Conservation (phyloP, 2,329 filamentous ascomycete species). For the Alternaria sp. region DNA sequence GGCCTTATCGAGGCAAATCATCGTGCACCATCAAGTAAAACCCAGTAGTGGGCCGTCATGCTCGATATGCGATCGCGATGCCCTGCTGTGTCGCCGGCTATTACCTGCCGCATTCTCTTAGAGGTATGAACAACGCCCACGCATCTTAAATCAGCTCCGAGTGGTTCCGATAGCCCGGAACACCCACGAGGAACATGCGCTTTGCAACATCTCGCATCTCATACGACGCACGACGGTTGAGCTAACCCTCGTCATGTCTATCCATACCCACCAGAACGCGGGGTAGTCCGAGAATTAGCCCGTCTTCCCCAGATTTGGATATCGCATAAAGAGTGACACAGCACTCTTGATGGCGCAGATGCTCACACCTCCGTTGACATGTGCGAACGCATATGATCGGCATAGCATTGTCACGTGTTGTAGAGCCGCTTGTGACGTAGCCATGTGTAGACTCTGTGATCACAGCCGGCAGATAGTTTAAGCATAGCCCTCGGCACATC, state of each 20-base stretch:
- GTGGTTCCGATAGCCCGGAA: background rate
- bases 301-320: background rate
- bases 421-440: background rate
- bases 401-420: background rate
- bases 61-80: background rate
- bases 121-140: background rate
- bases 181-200: background rate
- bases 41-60: background rate
- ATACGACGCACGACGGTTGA: background rate
- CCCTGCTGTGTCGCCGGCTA: background rate
- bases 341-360: background rate
- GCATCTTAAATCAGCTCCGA: background rate
- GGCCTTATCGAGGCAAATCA: slow-evolving; percentile 3
- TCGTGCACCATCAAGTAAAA: background rate
- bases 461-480: background rate
- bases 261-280: slow-evolving; percentile 5
- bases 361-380: background rate
- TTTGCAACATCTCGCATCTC: background rate
- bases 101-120: background rate
- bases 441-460: background rate
- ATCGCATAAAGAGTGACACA: background rate
- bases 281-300: slow-evolving; percentile 8
- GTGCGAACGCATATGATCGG: slow-evolving; percentile 1
- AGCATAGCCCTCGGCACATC: background rate
- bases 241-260: slow-evolving; percentile 1